Evolutionary conservation across 768 basidiomycete species (phyloP), one percentile per base, ranked within the genome.

Genomic region (Boletales sp.): DNA sequence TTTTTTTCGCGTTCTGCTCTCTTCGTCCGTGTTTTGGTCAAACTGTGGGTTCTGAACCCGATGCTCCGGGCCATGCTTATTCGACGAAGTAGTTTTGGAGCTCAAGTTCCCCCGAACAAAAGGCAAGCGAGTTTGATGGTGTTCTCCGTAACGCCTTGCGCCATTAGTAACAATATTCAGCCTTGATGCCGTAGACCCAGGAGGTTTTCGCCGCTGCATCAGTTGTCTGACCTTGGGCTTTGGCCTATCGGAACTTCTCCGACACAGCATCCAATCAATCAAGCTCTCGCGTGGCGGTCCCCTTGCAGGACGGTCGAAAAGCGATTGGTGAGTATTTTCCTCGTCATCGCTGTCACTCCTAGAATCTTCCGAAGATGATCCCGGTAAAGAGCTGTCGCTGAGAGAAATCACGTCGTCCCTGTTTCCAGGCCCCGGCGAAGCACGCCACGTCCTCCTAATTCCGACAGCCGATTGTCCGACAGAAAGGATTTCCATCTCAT

Each of bases 221-320:
- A 56, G 30, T 32, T 56, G 49, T 47, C 61, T 57, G 8, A 13
- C 18, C 50, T 47, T 60, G 36, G 55, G 9, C 36, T 63, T 48
- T 39, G 50, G 36, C 46, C 35, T 42, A 14, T 34, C 47, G 62
- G 55, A 29, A 32, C 47, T 48, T 55, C 63, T 53, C 41, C 77
- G 72, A 13, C 72, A 70, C 42, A 89, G 59, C 86, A 89, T 89
- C 62, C 80, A 81, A 55, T 88, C 83, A 41, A 89, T 85, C 45
- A 86, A 62, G 58, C 73, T 74, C 63, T 69, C 73, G 47, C 57
- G 66, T 21, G 60, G 63, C 18, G 63, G 61, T 9, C 53, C 58
- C 47, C 58, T 63, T 24, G 34, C 18, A 2, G 52, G 58, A 38
- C 45, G 56, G 14, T 67, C 61, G 27, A 61, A 49, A 30, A 75